These are phyloP conservation scores for Yamadazyma laniorum DNA, from an alignment of 805 yeast species.

Conservation along the genomic window DNA sequence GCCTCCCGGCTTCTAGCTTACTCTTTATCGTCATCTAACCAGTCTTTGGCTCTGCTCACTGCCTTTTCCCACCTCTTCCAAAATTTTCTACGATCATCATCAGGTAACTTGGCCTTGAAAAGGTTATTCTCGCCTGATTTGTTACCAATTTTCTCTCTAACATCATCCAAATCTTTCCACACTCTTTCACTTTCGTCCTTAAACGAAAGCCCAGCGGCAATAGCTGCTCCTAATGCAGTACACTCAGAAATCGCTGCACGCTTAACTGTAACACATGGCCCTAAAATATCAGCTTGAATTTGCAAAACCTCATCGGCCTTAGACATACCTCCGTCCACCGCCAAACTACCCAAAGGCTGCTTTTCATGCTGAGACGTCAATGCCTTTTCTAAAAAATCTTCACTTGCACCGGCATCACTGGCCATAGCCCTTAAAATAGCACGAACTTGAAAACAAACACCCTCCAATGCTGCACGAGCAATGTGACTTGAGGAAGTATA, in stretches of 20 bases:
- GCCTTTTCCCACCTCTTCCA: constrained; percentile 87
- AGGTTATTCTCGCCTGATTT: constrained; percentile 24
- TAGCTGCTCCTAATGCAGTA: constrained; percentile 94
- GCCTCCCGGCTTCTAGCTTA: no score
- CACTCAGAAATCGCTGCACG: constrained; percentile 85
- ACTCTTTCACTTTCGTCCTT: constrained; percentile 50
- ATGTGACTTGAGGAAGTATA: constrained; percentile 89
- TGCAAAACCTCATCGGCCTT: constrained; percentile 88
- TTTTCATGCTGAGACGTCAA: constrained; percentile 42
- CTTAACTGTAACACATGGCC: constrained; percentile 78
- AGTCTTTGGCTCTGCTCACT: constrained; percentile 73
- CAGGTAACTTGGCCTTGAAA: constrained; percentile 47
- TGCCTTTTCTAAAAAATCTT: constrained; percentile 57
- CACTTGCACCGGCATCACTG: constrained; percentile 68
- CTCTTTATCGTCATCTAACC: constrained; percentile 53
- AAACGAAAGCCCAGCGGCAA: constrained; percentile 82
- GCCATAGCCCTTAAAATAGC: constrained; percentile 91
- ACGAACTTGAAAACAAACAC: constrained; percentile 90
- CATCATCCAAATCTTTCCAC: constrained; percentile 77
- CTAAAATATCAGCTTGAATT: constrained; percentile 88
- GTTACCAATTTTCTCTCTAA: constrained; percentile 42
- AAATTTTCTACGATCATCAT: constrained; percentile 54
- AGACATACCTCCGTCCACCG: constrained; percentile 96
- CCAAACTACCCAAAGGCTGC: constrained; percentile 51
- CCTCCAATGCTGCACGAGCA: constrained; percentile 93